Evolutionary conservation across 2,329 filamentous ascomycete genomes (phyloP).

Genomic region (Epichloe elymi): DNA sequence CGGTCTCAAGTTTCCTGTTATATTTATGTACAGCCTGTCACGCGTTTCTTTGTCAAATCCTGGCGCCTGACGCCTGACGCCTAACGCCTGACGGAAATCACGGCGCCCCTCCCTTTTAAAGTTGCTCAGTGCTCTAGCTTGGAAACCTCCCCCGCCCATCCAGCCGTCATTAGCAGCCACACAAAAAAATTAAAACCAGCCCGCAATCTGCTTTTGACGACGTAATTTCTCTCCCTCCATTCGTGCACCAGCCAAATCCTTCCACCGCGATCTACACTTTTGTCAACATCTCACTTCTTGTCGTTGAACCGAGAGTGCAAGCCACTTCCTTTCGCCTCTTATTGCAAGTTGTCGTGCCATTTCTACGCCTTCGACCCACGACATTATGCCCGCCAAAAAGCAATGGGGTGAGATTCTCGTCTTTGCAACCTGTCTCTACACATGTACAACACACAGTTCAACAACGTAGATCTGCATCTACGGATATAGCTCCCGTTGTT

Average conservation of each 20-base stretch:
- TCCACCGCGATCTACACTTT: background rate
- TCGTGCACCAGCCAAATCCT: background rate
- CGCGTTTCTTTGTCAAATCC: background rate
- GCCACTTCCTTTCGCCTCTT: background rate
- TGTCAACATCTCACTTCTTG: background rate
- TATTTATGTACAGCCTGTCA: no score
- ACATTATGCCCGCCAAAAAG: conserved; percentile 31
- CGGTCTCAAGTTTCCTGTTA: no score
- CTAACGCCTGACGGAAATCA: background rate
- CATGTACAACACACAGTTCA: background rate
- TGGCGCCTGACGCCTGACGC: background rate
- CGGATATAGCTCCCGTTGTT: background rate
- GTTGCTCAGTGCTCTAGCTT: no score
- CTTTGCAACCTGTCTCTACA: conserved; percentile 5
- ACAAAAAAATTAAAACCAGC: background rate
- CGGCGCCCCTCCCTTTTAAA: background rate
- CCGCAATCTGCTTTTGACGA: background rate
- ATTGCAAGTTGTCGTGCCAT: background rate
- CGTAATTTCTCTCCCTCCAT: background rate
- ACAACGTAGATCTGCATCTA: conserved; percentile 1
- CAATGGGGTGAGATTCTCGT: conserved; percentile 25
- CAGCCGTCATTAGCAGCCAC: background rate
- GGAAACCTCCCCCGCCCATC: background rate
- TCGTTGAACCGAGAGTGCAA: background rate
- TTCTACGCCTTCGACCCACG: conserved; percentile 1